Percentiles rank a stretch among this genome's conserved stretches.
Evolutionary conservation across 2,329 filamentous ascomycete genomes (phyloP).

Genomic region (Aspergillus carbonarius): DNA sequence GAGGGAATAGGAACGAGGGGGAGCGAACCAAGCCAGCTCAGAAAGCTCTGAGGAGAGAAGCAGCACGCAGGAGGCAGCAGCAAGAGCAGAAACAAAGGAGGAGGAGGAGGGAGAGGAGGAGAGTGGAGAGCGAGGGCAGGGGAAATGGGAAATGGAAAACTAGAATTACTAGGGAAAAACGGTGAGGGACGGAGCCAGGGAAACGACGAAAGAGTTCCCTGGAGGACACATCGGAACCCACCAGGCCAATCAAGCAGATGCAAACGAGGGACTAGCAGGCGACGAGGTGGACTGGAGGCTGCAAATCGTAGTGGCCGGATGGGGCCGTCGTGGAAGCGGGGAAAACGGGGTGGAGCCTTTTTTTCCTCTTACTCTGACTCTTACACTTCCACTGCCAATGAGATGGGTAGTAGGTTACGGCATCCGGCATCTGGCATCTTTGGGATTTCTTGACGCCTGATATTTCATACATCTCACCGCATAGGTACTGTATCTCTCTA

Average conservation of each 20-base stretch:
- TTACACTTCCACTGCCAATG: no score
- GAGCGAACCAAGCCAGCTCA: not conserved
- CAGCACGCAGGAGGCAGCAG: not conserved
- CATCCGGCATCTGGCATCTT: no score
- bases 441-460: not conserved
- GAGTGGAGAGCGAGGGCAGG: slow-evolving; percentile 7
- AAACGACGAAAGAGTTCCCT: slow-evolving; percentile 1
- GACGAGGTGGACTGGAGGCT: not conserved
- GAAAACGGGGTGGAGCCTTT: slow-evolving; percentile 17
- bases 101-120: not conserved
- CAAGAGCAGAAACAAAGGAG: slow-evolving; percentile 3
- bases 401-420: no score
- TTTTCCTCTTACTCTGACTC: not conserved
- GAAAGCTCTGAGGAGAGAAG: slow-evolving; percentile 4
- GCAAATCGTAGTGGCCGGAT: slow-evolving; percentile 8
- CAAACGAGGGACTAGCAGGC: not conserved
- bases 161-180: slow-evolving; percentile 13
- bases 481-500: no score
- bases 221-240: slow-evolving; percentile 11
- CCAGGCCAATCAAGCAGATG: slow-evolving; percentile 16
- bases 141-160: slow-evolving; percentile 2
- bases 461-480: not conserved
- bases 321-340: slow-evolving; percentile 22
- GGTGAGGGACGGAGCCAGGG: slow-evolving; percentile 16
- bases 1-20: not conserved